Conservation (phyloP, 768 basidiomycete genomes). For the Pleurotus pulmonarius region DNA sequence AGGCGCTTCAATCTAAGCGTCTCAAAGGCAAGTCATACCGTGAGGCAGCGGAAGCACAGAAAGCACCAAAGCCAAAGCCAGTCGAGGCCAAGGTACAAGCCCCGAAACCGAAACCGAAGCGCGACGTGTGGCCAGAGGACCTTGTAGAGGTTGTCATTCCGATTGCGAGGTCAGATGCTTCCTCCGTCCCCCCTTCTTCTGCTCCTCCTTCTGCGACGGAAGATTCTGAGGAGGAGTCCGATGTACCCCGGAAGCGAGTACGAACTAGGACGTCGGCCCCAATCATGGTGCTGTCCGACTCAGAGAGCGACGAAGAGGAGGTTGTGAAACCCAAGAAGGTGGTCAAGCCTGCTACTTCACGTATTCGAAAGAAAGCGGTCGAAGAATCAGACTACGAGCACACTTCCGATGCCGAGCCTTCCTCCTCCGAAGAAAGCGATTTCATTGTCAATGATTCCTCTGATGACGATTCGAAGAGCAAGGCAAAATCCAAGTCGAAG, state of each 20-base stretch:
- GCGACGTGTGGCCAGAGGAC: conserved; percentile 25
- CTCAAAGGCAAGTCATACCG: conserved; percentile 75
- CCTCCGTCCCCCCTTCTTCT: conserved; percentile 4
- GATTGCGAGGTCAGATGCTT: conserved; percentile 13
- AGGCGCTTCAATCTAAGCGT: conserved; percentile 53
- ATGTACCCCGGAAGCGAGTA: conserved; percentile 30
- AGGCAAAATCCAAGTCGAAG: conserved; percentile 27
- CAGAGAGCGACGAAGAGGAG: conserved; percentile 17
- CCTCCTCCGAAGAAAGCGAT: conserved; percentile 24
- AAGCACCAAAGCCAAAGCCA: conserved; percentile 9
- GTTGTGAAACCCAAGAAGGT: conserved; percentile 21
- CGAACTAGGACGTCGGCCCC: conserved; percentile 37
- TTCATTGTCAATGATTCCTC: conserved; percentile 24
- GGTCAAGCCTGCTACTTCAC: conserved; percentile 13
- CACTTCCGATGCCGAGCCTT: conserved; percentile 29
- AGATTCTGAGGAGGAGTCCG: conserved; percentile 34
- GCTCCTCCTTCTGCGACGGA: conserved; percentile 21
- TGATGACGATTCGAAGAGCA: conserved; percentile 29
- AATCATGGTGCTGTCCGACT: conserved; percentile 47
- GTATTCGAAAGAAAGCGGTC: conserved; percentile 13
- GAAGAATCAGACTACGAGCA: conserved; percentile 41
- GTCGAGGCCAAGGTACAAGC: conserved; percentile 9
- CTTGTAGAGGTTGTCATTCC: conserved; percentile 59
- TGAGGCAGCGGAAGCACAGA: conserved; percentile 46
- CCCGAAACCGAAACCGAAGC: conserved; percentile 7